A percentile compares a stretch with the other conserved stretches of the same genome.
phyloP scores from a whole-genome alignment of 768 basidiomycete genomes.

The Trametes coccinea region DNA sequence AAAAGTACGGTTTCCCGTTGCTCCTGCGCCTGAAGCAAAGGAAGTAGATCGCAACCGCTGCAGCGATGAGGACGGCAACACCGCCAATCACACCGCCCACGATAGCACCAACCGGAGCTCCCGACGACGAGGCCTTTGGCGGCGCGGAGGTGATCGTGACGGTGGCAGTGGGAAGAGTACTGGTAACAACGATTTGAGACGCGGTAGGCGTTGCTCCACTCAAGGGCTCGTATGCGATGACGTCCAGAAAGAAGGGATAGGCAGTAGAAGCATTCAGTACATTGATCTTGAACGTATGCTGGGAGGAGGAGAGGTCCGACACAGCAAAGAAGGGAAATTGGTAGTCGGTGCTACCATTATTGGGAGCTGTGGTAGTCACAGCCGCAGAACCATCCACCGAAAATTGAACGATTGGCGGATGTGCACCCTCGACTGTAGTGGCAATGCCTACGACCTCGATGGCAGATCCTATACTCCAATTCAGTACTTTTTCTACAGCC shows the following conservation, averaged over 20 bases:
- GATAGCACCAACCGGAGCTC: slow-evolving; percentile 17
- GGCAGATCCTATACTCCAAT: neutral
- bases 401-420: slow-evolving; percentile 2
- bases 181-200: slow-evolving; percentile 5
- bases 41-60: slow-evolving; percentile 10
- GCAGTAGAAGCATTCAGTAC: slow-evolving; percentile 4
- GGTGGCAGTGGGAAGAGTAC: neutral
- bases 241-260: slow-evolving; percentile 12
- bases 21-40: slow-evolving; percentile 14
- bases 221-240: slow-evolving; percentile 2
- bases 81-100: slow-evolving; percentile 24
- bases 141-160: neutral
- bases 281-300: slow-evolving; percentile 8
- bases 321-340: slow-evolving; percentile 3
- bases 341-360: slow-evolving; percentile 1
- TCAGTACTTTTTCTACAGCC: neutral
- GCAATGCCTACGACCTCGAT: slow-evolving; percentile 10
- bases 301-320: neutral
- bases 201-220: slow-evolving; percentile 7
- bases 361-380: slow-evolving; percentile 5
- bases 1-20: slow-evolving; percentile 12
- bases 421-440: neutral
- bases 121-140: neutral
- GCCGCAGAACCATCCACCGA: neutral
- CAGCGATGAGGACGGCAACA: slow-evolving; percentile 11